Base-by-base conservation (phyloP, 192 early-diverging fungal genomes). In the Podila minutissima region DNA sequence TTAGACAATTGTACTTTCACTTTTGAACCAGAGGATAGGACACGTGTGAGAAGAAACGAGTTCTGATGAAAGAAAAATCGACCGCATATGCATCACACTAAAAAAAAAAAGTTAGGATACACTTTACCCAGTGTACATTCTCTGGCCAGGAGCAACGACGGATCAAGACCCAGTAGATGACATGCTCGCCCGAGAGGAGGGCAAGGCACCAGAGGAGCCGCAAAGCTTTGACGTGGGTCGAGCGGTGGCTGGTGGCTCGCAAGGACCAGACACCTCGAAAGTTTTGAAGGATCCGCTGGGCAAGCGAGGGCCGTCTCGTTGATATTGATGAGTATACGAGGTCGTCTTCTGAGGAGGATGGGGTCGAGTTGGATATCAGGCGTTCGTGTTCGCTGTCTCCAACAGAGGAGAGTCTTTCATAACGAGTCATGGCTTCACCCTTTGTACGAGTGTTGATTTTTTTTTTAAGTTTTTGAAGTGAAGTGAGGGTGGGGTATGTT, bases 41-140 rank as follows among this genome's bases (percentile, higher is more conserved):
- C 10, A 62, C 35, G 17, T 22, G 24, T 38, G 35, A 29, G 22
- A 38, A 8, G 12, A 2, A 22, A 13, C 0, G n/a, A 22, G 15
- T 62, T 24, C 13, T 35, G 20, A 37, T 24, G 17, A 63, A n/a
- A 12, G 37, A 38, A 37, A 9, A 64, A 15, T 41, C 28, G 17
- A 61, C 41, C 15, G 13, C 12, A 17, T 46, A 46, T 46, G n/a
- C n/a, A 46, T 46, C 41, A 15, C 15, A 46, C 41, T 46, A 46
- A 59, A 46, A 41, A 41, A 46, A 15, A 11, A 12, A 11, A n/a
- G n/a, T n/a, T 22, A 22, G 19, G 17, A 3, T 22, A 7, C n/a
- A n/a, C n/a, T 12, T 55, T 55, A 79, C 76, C 76, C 76, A 79
- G 5, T 51, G 55, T 8, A 38, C 66, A 31, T 60, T 81, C 35